Conservation (phyloP, 2,329 filamentous ascomycete genomes). For the Cladosporium colombiae region DNA sequence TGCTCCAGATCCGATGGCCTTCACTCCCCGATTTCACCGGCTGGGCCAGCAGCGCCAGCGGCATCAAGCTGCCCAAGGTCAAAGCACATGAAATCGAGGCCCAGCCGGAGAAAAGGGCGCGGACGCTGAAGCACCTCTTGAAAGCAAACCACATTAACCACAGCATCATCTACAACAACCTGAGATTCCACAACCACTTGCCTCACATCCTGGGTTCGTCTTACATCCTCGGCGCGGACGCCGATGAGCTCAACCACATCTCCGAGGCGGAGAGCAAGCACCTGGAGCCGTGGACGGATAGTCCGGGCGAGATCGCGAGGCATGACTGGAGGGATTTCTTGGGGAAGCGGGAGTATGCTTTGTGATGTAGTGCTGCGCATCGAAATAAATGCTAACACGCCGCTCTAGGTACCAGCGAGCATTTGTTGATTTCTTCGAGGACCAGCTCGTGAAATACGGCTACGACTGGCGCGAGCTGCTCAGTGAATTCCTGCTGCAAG, state of each 20-base stretch:
- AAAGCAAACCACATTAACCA: constrained; percentile 91
- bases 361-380: constrained; percentile 1
- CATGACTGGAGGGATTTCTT: constrained; percentile 86
- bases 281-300: constrained; percentile 78
- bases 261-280: constrained; percentile 75
- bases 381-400: constrained; percentile 8
- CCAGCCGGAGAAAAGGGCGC: constrained; percentile 72
- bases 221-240: constrained; percentile 77
- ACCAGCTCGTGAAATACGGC: constrained; percentile 72
- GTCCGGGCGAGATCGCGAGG: constrained; percentile 78
- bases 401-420: constrained; percentile 73
- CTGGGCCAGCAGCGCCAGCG: constrained; percentile 27
- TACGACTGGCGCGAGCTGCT: constrained; percentile 86
- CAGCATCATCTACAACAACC: constrained; percentile 74
- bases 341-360: constrained; percentile 67
- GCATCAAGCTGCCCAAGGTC: constrained; percentile 62
- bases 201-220: constrained; percentile 81
- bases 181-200: constrained; percentile 78
- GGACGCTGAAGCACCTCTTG: constrained; percentile 85
- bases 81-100: constrained; percentile 79
- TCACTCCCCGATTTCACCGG: constrained; percentile 31
- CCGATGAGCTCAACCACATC: constrained; percentile 71
- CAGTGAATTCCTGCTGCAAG: constrained; percentile 72
- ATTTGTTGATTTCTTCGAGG: constrained; percentile 94
- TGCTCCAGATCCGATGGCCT: constrained; percentile 36